These are phyloP conservation scores for Coemansia sp. DNA, from an alignment of 192 early-diverging fungal species.

Conservation along the genomic window DNA sequence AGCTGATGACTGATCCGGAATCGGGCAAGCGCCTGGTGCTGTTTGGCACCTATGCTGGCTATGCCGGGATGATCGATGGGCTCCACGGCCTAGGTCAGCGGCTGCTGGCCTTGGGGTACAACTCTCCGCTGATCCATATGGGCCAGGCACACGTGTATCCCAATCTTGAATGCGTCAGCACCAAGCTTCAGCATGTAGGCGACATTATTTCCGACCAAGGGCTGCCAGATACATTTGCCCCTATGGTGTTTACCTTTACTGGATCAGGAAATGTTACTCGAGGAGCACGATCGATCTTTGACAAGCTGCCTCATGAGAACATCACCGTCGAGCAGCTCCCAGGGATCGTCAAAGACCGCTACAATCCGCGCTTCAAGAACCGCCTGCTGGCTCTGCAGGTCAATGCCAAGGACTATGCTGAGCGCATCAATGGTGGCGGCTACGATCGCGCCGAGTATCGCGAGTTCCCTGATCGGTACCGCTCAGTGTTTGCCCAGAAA, in stretches of 20 bases:
- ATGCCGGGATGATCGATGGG: constrained; percentile 91
- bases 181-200: constrained; percentile 63
- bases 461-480: constrained; percentile 72
- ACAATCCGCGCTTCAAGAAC: constrained; percentile 62
- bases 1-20: constrained; percentile 79
- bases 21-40: constrained; percentile 75
- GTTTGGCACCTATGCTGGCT: constrained; percentile 92
- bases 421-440: constrained; percentile 64
- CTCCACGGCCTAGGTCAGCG: constrained; percentile 90
- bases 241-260: constrained; percentile 87
- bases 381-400: constrained; percentile 66
- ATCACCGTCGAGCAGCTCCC: constrained; percentile 68
- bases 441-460: constrained; percentile 71
- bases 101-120: constrained; percentile 85
- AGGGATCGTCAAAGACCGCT: constrained; percentile 57
- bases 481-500: constrained; percentile 77
- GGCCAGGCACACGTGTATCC: constrained; percentile 75
- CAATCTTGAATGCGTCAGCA: constrained; percentile 59
- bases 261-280: constrained; percentile 89
- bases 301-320: constrained; percentile 88
- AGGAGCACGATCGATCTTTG: constrained; percentile 89
- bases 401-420: constrained; percentile 74
- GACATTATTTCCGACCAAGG: constrained; percentile 84
- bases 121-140: constrained; percentile 87
- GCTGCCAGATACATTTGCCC: constrained; percentile 81